A percentile compares a stretch with the other conserved stretches of the same genome.
These are phyloP conservation scores for Blastocystis sp. DNA, from an alignment of 352 stramenopile genomes.

Conservation along the genomic window DNA sequence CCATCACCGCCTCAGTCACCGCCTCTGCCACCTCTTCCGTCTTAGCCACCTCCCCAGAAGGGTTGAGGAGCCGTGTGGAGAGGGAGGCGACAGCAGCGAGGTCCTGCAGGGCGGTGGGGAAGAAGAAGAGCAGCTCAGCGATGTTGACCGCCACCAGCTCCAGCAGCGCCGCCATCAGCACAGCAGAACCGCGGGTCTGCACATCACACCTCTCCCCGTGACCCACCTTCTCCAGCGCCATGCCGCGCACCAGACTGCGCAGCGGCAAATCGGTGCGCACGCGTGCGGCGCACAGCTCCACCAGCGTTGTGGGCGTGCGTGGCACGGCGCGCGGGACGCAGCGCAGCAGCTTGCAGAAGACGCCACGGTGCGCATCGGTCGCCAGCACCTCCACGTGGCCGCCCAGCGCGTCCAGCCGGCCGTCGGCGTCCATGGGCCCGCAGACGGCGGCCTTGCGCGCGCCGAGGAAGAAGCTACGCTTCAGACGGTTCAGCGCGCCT, in stretches of 20 bases:
- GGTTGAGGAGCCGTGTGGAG: too few species aligned
- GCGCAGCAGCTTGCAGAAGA: neutral
- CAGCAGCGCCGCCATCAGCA: neutral
- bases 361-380: neutral
- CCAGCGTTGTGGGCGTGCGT: neutral
- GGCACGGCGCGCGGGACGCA: neutral
- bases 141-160: neutral
- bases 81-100: neutral
- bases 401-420: neutral
- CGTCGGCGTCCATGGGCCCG: neutral
- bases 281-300: neutral
- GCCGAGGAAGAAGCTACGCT: conserved; percentile 21
- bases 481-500: neutral
- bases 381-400: conserved; percentile 18
- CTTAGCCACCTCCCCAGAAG: too few species aligned
- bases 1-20: neutral
- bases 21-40: too few species aligned
- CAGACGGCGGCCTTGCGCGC: neutral
- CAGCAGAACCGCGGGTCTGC: neutral
- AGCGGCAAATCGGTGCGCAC: neutral
- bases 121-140: conserved; percentile 4
- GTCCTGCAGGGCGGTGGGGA: neutral
- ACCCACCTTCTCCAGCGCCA: neutral
- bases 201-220: neutral
- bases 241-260: neutral